Conservation (phyloP, 2,329 filamentous ascomycete genomes). For the Leptographium lundbergii region DNA sequence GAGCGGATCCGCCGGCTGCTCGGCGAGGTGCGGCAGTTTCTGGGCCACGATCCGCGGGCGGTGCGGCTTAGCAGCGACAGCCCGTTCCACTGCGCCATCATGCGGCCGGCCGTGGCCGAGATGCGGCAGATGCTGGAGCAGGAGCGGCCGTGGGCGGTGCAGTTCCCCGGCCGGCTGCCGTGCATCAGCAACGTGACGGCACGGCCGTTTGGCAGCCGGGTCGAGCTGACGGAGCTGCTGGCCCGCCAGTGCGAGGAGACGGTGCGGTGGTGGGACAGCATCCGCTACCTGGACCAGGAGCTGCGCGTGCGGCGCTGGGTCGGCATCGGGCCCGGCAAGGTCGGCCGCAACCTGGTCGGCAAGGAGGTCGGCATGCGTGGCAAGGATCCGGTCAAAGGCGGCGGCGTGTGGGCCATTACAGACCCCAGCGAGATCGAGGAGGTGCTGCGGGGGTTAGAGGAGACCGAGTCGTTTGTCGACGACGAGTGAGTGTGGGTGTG, state of each 20-base stretch:
- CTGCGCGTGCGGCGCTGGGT: slow-evolving; percentile 74
- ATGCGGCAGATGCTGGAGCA: slow-evolving; percentile 56
- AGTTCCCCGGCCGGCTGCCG: slow-evolving; percentile 61
- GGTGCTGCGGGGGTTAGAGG: slow-evolving; percentile 50
- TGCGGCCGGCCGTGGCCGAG: slow-evolving; percentile 68
- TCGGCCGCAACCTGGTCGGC: slow-evolving; percentile 83
- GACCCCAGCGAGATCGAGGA: slow-evolving; percentile 66
- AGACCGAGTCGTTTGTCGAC: slow-evolving; percentile 37
- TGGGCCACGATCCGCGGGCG: slow-evolving; percentile 80
- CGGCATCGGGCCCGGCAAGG: slow-evolving; percentile 86
- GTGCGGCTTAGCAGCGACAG: slow-evolving; percentile 78
- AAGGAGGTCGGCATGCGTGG: slow-evolving; percentile 87
- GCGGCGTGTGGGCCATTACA: slow-evolving; percentile 85
- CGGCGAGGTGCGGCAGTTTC: slow-evolving; percentile 75
- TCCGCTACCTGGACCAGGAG: slow-evolving; percentile 77
- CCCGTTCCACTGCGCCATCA: slow-evolving; percentile 84
- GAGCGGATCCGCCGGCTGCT: slow-evolving; percentile 70
- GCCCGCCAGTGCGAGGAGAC: slow-evolving; percentile 81
- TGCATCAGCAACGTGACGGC: slow-evolving; percentile 83
- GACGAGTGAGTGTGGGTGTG: not conserved
- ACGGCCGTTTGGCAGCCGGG: slow-evolving; percentile 58
- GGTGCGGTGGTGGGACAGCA: slow-evolving; percentile 88
- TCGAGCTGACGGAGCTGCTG: slow-evolving; percentile 66
- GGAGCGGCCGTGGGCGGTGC: slow-evolving; percentile 51
- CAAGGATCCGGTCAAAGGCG: slow-evolving; percentile 68